Base-by-base conservation (phyloP, 768 basidiomycete species). In the Trametes cubensis region DNA sequence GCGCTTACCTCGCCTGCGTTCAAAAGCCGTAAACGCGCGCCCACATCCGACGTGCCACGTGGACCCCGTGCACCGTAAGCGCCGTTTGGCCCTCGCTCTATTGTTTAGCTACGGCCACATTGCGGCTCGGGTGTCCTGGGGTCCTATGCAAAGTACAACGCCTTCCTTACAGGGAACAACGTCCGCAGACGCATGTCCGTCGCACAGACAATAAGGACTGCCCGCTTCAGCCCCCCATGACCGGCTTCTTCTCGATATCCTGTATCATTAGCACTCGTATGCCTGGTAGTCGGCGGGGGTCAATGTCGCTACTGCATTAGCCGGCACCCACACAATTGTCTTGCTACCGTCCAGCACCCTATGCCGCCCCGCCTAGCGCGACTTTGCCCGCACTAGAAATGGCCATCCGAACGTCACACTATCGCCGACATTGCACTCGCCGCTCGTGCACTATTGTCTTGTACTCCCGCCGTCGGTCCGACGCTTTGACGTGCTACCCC, bases 141-240 rank as follows among this genome's bases (percentile, higher is more conserved):
- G 51, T 55, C 55, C 47, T 25, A 7, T 34, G 30, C 56, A 44
- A 62, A 60, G 48, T 58, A 67, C 66, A 67, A 67, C 57, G 25
- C 55, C 58, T 67, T 54, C 66, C 66, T 53, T 60, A 62, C 42
- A 38, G 34, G 38, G 63, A 41, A 67, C 63, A 64, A 65, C 60
- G 45, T 38, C 44, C 61, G n/a, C 26, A 34, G 46, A 18, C 52
- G 60, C 59, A 21, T 39, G 15, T 21, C 17, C 25, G 40, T 25
- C 51, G 26, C 28, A 17, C n/a, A 63, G 44, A 67, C 67, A 67
- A 67, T 67, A 67, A 67, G 67, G 28, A 28, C 53, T 38, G 20
- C 26, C 38, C 38, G 41, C 10, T 46, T 28, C 18, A 20, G 28
- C 55, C 25, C n/a, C 63, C 15, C 58, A 52, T 64, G 63, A 64